A percentile compares a stretch with the other conserved stretches of the same genome.
phyloP scores from a whole-genome alignment of 164 flowering plant species.

The Kingdonia uniflora region DNA sequence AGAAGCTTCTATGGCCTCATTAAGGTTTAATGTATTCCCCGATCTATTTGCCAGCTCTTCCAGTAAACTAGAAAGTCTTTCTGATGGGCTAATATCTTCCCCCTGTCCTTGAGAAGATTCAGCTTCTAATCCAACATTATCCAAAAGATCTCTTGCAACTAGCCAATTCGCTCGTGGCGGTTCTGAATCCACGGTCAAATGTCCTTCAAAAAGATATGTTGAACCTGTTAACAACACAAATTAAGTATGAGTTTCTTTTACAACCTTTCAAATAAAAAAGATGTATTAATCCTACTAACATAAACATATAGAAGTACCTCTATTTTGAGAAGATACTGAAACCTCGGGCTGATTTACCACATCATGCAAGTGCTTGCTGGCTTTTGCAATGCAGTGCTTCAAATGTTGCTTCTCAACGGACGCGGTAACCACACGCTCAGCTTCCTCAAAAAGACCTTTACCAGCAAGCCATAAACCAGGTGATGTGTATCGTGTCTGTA shows the following conservation, averaged over 20 bases:
- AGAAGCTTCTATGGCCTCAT: conserved; percentile 22
- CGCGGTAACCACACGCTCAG: conserved; percentile 33
- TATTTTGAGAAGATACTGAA: conserved; percentile 13
- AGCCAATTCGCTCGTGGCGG: conserved; percentile 87
- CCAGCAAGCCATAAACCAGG: conserved; percentile 78
- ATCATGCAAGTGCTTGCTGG: conserved; percentile 48
- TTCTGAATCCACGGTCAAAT: conserved; percentile 87
- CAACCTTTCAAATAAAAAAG: too few relatives aligned
- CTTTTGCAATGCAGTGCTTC: conserved; percentile 46
- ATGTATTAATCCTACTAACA: not conserved
- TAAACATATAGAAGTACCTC: conserved; percentile 24
- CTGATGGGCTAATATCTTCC: conserved; percentile 17
- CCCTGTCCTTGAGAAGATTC: conserved; percentile 31
- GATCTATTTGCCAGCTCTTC: conserved; percentile 12
- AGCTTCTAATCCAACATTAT: conserved; percentile 30
- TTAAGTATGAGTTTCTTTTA: too few relatives aligned
- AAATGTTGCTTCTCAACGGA: conserved; percentile 53
- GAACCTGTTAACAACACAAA: conserved; percentile 10
- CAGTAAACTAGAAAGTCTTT: conserved; percentile 15
- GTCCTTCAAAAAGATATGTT: conserved; percentile 92
- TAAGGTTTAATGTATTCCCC: conserved; percentile 12
- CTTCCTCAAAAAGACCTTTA: conserved; percentile 48
- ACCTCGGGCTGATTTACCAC: conserved; percentile 27
- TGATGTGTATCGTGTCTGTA: conserved; percentile 60
- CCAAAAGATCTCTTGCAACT: conserved; percentile 44